A percentile compares a stretch with the other conserved stretches of the same genome.
These are phyloP conservation scores for Herpetomonas samuelpessoai DNA, from an alignment of 208 protist genomes.

Conservation along the genomic window DNA sequence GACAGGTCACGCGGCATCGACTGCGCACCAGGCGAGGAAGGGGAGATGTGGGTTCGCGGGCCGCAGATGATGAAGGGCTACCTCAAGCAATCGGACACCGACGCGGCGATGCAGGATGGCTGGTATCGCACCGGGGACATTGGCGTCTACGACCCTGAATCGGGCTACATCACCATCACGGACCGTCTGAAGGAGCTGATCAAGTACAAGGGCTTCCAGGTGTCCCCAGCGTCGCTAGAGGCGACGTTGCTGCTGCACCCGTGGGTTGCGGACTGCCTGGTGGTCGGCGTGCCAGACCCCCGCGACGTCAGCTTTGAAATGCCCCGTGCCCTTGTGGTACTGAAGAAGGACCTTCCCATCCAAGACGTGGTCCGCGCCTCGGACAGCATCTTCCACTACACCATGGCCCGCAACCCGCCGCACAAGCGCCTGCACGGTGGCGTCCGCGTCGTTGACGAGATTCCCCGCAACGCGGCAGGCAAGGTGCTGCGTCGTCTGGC, in stretches of 20 bases:
- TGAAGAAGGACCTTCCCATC: conserved; percentile 21
- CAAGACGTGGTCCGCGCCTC: conserved; percentile 34
- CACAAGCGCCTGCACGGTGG: conserved; percentile 76
- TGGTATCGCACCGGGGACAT: conserved; percentile 79
- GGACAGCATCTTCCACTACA: conserved; percentile 39
- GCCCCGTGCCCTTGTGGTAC: conserved; percentile 70
- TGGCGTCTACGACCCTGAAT: conserved; percentile 36
- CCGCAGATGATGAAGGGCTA: conserved; percentile 84
- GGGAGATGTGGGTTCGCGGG: conserved; percentile 69
- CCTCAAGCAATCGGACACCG: conserved; percentile 43
- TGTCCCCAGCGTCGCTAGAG: conserved; percentile 80
- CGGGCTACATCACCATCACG: conserved; percentile 40
- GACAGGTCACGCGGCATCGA: conserved; percentile 29
- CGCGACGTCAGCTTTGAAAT: conserved; percentile 54
- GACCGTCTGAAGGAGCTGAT: conserved; percentile 90
- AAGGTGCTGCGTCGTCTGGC: conserved; percentile 79
- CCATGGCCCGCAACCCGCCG: conserved; percentile 38
- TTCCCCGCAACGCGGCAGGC: conserved; percentile 70
- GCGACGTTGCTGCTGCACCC: conserved; percentile 48
- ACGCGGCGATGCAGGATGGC: conserved; percentile 47
- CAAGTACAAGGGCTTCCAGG: conserved; percentile 91
- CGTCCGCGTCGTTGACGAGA: conserved; percentile 56
- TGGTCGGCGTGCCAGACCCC: conserved; percentile 57
- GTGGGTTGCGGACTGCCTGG: conserved; percentile 58
- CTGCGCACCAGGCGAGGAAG: conserved; percentile 21